These are phyloP conservation scores for Stagonosporopsis cucurbitacearum DNA, from an alignment of 2,329 filamentous ascomycete species.

Conservation along the genomic window DNA sequence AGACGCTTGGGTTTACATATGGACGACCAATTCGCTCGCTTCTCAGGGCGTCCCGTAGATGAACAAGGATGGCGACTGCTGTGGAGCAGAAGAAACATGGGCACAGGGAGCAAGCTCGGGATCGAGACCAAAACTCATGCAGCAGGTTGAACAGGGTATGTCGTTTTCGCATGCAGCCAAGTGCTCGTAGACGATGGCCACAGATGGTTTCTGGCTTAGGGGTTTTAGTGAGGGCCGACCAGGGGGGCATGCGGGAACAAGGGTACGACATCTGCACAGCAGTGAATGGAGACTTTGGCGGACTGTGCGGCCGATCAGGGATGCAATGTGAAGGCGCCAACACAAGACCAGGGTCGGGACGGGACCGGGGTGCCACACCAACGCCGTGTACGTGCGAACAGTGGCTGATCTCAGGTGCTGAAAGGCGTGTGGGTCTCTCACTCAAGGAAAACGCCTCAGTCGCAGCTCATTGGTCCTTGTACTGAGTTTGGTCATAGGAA, in stretches of 20 bases:
- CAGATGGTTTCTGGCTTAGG: constrained; percentile 37
- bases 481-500: constrained; percentile 13
- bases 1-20: constrained; percentile 46
- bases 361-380: constrained; percentile 34
- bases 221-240: constrained; percentile 42
- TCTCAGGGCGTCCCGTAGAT: constrained; percentile 38
- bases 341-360: constrained; percentile 32
- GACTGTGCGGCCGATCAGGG: constrained; percentile 36
- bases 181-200: constrained; percentile 33
- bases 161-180: constrained; percentile 45
- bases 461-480: constrained; percentile 34
- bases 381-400: constrained; percentile 35
- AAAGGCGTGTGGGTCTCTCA: constrained; percentile 40
- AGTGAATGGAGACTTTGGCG: constrained; percentile 33
- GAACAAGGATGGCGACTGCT: constrained; percentile 44
- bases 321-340: constrained; percentile 34
- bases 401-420: constrained; percentile 38
- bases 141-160: constrained; percentile 41
- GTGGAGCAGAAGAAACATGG: constrained; percentile 40
- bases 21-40: constrained; percentile 35
- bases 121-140: constrained; percentile 42
- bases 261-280: constrained; percentile 22
- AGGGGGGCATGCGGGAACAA: constrained; percentile 30
- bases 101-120: constrained; percentile 37
- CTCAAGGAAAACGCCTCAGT: constrained; percentile 33